These are phyloP conservation scores for Pseudogymnoascus sp. DNA, from an alignment of 2,329 filamentous ascomycete species.

Conservation along the genomic window DNA sequence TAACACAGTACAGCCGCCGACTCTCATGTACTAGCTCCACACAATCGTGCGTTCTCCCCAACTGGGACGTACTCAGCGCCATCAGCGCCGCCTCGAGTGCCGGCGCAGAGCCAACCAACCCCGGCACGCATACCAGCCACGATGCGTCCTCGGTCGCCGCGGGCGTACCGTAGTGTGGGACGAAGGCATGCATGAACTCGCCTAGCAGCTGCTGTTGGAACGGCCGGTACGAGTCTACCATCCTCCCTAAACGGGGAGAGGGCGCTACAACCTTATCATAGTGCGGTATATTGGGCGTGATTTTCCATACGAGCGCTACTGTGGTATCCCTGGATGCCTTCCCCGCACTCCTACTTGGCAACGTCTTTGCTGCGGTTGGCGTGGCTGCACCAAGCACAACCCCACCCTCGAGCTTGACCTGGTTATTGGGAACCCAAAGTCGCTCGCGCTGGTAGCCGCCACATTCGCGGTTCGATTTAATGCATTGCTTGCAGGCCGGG, in stretches of 20 bases:
- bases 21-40: slow-evolving; percentile 24
- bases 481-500: slow-evolving; percentile 53
- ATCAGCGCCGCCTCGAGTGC: slow-evolving; percentile 26
- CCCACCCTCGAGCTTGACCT: background rate
- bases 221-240: slow-evolving; percentile 4
- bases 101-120: slow-evolving; percentile 19
- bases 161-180: slow-evolving; percentile 12
- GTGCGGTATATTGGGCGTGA: background rate
- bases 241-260: background rate
- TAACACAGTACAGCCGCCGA: slow-evolving; percentile 28
- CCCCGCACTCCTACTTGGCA: background rate
- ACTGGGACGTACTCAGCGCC: slow-evolving; percentile 23
- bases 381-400: background rate
- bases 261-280: background rate
- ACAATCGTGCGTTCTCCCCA: slow-evolving; percentile 24
- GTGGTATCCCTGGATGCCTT: background rate
- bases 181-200: slow-evolving; percentile 22
- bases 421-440: background rate
- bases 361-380: background rate
- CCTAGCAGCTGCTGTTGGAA: slow-evolving; percentile 24
- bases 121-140: slow-evolving; percentile 26
- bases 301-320: background rate
- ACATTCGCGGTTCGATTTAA: slow-evolving; percentile 47
- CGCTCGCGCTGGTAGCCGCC: slow-evolving; percentile 52
- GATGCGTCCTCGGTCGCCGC: slow-evolving; percentile 11